Evolutionary conservation across 1,139 yeast species (phyloP).

Genomic region (Sugiyamaella xylanicola): DNA sequence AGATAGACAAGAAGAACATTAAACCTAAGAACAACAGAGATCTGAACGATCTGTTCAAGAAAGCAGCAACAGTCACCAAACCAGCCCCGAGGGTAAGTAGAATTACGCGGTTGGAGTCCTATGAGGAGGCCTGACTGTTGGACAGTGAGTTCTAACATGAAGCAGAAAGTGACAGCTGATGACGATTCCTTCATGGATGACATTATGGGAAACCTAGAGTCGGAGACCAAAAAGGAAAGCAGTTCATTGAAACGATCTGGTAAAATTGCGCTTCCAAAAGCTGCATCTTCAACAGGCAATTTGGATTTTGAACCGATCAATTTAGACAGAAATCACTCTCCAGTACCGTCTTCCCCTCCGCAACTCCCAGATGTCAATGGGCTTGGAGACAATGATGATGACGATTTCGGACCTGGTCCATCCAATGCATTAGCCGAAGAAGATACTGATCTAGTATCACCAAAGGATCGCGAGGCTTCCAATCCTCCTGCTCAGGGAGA

Average conservation of each 20-base stretch:
- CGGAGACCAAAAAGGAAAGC: background rate
- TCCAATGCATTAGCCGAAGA: too few relatives aligned
- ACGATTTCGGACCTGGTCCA: conserved; percentile 11
- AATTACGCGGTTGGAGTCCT: background rate
- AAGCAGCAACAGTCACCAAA: conserved; percentile 26
- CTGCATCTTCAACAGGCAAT: conserved; percentile 5
- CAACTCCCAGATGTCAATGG: background rate
- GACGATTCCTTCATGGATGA: conserved; percentile 40
- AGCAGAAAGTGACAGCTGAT: conserved; percentile 29
- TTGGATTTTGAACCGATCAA: conserved; percentile 7
- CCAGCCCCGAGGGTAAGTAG: conserved; percentile 12
- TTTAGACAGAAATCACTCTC: background rate
- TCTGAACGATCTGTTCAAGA: conserved; percentile 32
- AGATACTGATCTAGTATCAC: conserved; percentile 6
- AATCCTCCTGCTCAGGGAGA: background rate
- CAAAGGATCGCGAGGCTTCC: background rate
- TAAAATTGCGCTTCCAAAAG: background rate
- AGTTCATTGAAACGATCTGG: background rate
- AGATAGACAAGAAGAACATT: conserved; percentile 37
- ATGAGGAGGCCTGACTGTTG: too few relatives aligned
- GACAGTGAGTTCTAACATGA: background rate
- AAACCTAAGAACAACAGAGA: conserved; percentile 27
- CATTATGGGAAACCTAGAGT: conserved; percentile 34
- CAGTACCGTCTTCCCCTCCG: conserved; percentile 22
- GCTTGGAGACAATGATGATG: conserved; percentile 17